Base-by-base conservation (phyloP, 1,139 yeast genomes). In the Diutina neorugosa region DNA sequence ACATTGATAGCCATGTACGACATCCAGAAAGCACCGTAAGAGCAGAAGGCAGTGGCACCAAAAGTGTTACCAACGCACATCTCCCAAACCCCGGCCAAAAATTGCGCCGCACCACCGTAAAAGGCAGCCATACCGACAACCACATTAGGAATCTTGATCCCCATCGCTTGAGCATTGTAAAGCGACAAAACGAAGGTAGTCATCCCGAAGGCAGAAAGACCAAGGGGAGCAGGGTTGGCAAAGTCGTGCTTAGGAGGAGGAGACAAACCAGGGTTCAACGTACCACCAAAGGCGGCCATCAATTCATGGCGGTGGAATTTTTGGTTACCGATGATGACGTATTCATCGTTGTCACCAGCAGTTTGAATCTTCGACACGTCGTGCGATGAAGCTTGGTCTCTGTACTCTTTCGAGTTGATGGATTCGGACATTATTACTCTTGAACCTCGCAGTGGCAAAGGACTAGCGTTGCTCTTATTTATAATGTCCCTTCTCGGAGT, bases 1-100 rank as follows among this genome's bases (percentile, higher is more conserved):
- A 78, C 68, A 54, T 80, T 65, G 48, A 84, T 74, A 47, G 84
- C 78, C 40, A 84, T 83, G 63, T 77, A 84, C 21, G 84, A 70
- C 55, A 84, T 69, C 88, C 91, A 86, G 67, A 84, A 86, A 12
- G 87, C 88, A 53, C 91, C 91, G 63, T 82, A 86, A 54, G 85
- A 79, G 53, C 82, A 70, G 63, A 86, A 78, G 8, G 83, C 86
- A 44, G 84, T 79, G 61, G 77, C 78, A 51, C 84, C 84, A 66
- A 80, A 82, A 9, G 86, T 78, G 66, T 84, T 84, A 56, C 86
- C 86, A 53, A 78, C 71, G 52, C 78, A 73, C 58, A 84, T 70
- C 60, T 86, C 86, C 80, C 85, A 77, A 52, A 81, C 63, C 42
- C 91, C 91, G 20, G 86, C 82, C 56, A 82, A 71, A 53, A 84